Conservation (phyloP, 2,329 filamentous ascomycete species). For the Calonectria honghensis region DNA sequence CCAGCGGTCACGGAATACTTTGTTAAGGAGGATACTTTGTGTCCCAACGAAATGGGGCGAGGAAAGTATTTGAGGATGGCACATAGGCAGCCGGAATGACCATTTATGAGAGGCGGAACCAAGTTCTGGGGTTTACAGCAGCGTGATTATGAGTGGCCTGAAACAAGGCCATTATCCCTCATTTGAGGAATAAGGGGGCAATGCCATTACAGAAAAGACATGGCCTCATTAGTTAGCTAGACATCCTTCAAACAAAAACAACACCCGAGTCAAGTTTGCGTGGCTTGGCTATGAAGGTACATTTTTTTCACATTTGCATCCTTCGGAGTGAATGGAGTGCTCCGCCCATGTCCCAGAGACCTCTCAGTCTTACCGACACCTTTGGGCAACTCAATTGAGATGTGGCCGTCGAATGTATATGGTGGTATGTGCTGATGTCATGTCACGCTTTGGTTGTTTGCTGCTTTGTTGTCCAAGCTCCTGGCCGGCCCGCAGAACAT, state of each 20-base stretch:
- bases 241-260: conserved; percentile 58
- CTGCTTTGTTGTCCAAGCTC: background rate
- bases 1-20: conserved; percentile 53
- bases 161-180: conserved; percentile 57
- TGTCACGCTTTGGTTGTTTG: background rate
- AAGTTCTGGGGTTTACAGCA: conserved; percentile 60
- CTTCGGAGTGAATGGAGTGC: background rate
- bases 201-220: conserved; percentile 57
- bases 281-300: conserved; percentile 54
- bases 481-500: background rate
- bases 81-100: conserved; percentile 60
- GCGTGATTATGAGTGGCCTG: conserved; percentile 60
- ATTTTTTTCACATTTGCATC: conserved; percentile 33
- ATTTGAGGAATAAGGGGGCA: conserved; percentile 58
- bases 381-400: background rate
- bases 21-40: conserved; percentile 56
- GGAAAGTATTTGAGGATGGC: conserved; percentile 55
- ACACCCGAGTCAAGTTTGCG: conserved; percentile 54
- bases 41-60: conserved; percentile 49
- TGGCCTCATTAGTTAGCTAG: conserved; percentile 61
- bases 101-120: conserved; percentile 62
- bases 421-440: background rate
- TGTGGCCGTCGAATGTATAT: background rate
- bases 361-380: too few relatives aligned
- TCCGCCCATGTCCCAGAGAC: too few relatives aligned